Evolutionary conservation across 2,329 filamentous ascomycete genomes (phyloP).

Genomic region (Fusarium solani-melongenae): DNA sequence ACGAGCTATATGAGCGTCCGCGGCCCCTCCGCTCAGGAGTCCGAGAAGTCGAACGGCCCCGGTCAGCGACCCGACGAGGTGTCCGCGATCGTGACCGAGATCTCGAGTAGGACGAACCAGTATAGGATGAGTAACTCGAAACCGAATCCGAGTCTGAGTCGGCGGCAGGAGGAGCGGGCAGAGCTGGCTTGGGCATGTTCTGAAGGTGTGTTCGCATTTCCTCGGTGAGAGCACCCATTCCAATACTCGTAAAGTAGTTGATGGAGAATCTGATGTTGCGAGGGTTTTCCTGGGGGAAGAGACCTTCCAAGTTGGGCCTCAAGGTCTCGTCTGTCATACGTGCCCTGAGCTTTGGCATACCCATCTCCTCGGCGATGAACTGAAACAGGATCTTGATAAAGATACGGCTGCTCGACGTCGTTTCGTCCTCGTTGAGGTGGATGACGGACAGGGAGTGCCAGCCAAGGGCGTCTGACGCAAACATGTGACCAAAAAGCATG

Average conservation of each 20-base stretch:
- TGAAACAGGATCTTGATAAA: conserved; percentile 99
- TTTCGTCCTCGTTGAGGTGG: conserved; percentile 95
- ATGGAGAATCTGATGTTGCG: conserved; percentile 96
- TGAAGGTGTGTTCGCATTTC: conserved; percentile 92
- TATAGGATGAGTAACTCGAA: conserved; percentile 83
- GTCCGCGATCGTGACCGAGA: conserved; percentile 60
- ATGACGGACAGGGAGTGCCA: conserved; percentile 91
- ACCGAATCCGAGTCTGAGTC: conserved; percentile 77
- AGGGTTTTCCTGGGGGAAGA: conserved; percentile 91
- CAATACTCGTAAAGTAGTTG: conserved; percentile 99
- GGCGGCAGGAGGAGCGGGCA: conserved; percentile 70
- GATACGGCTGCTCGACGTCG: conserved; percentile 94
- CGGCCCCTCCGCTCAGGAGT: conserved; percentile 42
- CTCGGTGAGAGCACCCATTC: conserved; percentile 94
- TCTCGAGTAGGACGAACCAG: conserved; percentile 68
- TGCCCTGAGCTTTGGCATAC: conserved; percentile 81
- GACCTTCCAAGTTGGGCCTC: conserved; percentile 80
- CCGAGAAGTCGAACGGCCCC: conserved; percentile 45
- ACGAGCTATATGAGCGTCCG: conserved; percentile 42
- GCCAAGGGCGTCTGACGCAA: conserved; percentile 87
- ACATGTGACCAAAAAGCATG: conserved; percentile 91
- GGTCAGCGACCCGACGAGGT: conserved; percentile 39
- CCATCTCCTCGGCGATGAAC: conserved; percentile 87
- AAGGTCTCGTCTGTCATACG: conserved; percentile 83
- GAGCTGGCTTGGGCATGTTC: conserved; percentile 86